These are phyloP conservation scores for Pestalotiopsis sp. DNA, from an alignment of 2,329 filamentous ascomycete species.

Conservation along the genomic window DNA sequence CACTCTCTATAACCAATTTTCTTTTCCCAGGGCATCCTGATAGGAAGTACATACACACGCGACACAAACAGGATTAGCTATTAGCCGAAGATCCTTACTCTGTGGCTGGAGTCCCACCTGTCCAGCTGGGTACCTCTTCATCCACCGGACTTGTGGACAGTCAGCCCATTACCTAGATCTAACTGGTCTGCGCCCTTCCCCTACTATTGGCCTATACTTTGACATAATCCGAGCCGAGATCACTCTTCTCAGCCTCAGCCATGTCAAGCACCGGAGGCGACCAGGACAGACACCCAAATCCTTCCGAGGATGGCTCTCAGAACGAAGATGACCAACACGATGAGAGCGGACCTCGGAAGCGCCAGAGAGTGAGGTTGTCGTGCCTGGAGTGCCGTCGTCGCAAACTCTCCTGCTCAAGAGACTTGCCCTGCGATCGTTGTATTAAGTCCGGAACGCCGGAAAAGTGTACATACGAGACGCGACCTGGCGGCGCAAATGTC, in stretches of 20 bases:
- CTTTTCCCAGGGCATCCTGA: not conserved
- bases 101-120: not conserved
- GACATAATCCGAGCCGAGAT: conserved; percentile 10
- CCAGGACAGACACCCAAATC: conserved; percentile 10
- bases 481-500: conserved; percentile 32
- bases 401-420: conserved; percentile 63
- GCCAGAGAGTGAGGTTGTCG: conserved; percentile 60
- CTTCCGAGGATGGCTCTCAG: conserved; percentile 19
- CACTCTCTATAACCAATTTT: not conserved
- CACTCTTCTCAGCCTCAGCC: conserved; percentile 13
- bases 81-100: not conserved
- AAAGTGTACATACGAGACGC: conserved; percentile 40
- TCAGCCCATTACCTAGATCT: not conserved
- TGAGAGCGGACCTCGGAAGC: conserved; percentile 47
- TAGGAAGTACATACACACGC: not conserved
- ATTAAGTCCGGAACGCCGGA: conserved; percentile 64
- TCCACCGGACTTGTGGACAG: not conserved
- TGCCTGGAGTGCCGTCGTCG: conserved; percentile 62
- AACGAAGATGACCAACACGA: conserved; percentile 29
- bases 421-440: conserved; percentile 63
- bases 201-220: not conserved
- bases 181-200: not conserved
- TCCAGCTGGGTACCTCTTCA: not conserved
- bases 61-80: not conserved
- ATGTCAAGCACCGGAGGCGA: not conserved